Base-by-base conservation (phyloP, 495 filamentous ascomycete genomes). In the Thermothielavioides terrestris region DNA sequence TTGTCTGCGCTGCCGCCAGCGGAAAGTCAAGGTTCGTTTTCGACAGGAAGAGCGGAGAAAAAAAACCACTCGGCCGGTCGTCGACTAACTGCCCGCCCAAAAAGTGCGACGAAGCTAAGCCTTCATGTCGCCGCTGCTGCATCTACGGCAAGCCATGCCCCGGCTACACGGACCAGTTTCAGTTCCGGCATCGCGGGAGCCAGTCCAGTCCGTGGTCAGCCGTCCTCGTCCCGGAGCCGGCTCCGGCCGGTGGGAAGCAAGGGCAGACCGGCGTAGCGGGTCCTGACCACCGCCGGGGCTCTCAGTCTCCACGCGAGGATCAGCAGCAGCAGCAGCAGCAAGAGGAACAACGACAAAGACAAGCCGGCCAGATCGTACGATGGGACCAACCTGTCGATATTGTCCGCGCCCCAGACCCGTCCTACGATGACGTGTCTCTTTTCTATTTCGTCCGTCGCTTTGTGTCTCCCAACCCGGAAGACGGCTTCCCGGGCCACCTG, bases 81-180 rank as follows among this genome's bases (percentile, higher is more conserved):
- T n/a, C 35, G 6, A 23, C 42, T 32, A 20, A 31, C 42, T 22
- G 3, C 2, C 42, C 5, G 17, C 9, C 4, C 42, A 18, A 3
- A 27, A 61, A 61, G 55, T 61, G 58, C 27, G 58, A 58, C 37
- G 58, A 61, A 30, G 26, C 22, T 12, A 52, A 48, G 26, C 58
- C 58, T 1, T 58, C 52, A 12, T 61, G 58, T 40, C 58, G 45
- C 18, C 58, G 55, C 15, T 61, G 58, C 46, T 36, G 20, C 9
- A 51, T 53, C 40, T 61, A 61, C 49, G 55, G 55, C 21, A 57
- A 53, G 31, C 50, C 50, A 37, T 61, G 58, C 41, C 41, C 55
- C 1, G 55, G 58, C 11, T 61, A 61, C 47, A 50, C 58, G 35
- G 58, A 61, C 41, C 55, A 58, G 34, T 58, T 61, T 27, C 55